A percentile compares a stretch with the other conserved stretches of the same genome.
phyloP scores from a whole-genome alignment of 768 basidiomycete species.

The Boletus insuetus region DNA sequence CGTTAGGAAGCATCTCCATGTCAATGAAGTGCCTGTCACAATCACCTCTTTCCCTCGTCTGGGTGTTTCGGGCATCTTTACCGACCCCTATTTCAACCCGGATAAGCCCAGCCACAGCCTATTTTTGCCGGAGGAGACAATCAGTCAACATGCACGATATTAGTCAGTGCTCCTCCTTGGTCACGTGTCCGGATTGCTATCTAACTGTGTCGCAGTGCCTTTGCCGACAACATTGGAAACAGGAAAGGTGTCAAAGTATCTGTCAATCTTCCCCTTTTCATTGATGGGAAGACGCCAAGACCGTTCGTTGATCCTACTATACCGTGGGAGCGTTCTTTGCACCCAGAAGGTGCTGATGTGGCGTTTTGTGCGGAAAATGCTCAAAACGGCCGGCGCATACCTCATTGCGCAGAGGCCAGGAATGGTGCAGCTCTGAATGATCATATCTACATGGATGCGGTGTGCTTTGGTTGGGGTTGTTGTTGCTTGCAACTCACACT shows the following conservation, averaged over 20 bases:
- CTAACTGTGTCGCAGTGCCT: conserved; percentile 55
- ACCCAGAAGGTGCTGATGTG: conserved; percentile 52
- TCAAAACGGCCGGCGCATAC: conserved; percentile 4
- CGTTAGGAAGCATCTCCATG: conserved; percentile 68
- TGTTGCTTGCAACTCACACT: too few species aligned
- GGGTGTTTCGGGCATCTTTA: conserved; percentile 86
- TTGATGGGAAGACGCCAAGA: conserved; percentile 80
- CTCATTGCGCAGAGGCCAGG: background rate
- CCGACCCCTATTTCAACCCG: conserved; percentile 84
- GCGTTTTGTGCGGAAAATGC: conserved; percentile 4
- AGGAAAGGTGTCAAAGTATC: conserved; percentile 89
- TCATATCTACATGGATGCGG: too few species aligned
- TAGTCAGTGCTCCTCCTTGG: conserved; percentile 61
- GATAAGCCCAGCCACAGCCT: conserved; percentile 82
- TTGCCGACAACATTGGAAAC: conserved; percentile 90
- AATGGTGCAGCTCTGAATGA: too few species aligned
- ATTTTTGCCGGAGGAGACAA: conserved; percentile 93
- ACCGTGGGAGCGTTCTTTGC: conserved; percentile 77
- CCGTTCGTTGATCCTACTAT: conserved; percentile 94
- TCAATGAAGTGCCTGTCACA: conserved; percentile 87
- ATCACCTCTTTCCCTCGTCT: conserved; percentile 92
- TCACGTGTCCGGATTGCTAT: background rate
- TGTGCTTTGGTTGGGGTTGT: too few species aligned
- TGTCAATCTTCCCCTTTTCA: conserved; percentile 90
- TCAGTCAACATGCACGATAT: conserved; percentile 95